Evolutionary conservation across 2,329 filamentous ascomycete species (phyloP), one percentile per base, ranked within the genome.

Genomic region (Fusarium globosum): DNA sequence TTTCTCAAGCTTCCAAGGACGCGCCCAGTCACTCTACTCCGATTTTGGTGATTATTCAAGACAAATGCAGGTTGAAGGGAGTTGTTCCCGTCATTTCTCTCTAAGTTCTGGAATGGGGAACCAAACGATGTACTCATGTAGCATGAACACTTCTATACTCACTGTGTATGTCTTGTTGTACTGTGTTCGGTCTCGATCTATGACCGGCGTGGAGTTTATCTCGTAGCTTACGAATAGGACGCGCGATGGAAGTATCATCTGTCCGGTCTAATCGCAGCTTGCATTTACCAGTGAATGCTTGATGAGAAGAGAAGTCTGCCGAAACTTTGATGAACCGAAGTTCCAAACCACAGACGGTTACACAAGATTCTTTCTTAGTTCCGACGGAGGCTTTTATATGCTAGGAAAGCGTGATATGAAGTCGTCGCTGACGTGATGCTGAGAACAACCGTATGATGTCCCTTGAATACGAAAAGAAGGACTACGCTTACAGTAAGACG

Each of bases 261-360:
- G 30, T 30, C 30, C 30, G 30, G 30, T 1, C 30, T 30, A 11
- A 30, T 14, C 33, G 12, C 1, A 33, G 33, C 49, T 36, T 36
- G 1, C 2, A 15, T 0, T 26, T 26, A 36, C 4, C 5, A 21
- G 33, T 5, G 18, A 52, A 52, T 26, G 7, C 13, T 36, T 36
- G 33, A 26, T 21, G 0, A 2, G 33, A 21, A 26, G 7, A 16
- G 0, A 2, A 16, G 6, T 4, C 3, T 5, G 6, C 26, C 18
- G 13, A 36, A 2, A 4, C 3, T 16, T 2, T 36, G 1, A 2
- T 6, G 0, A 9, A 26, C 49, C 9, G 6, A 52, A 52, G n/a
- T 52, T 2, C n/a, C 18, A 15, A 52, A 36, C 0, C 0, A 11
- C 26, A 26, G 4, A 52, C 26, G 4, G 18, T 5, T 4, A 7